Base-by-base conservation (phyloP, 2,329 filamentous ascomycete species). In the Sclerotinia borealis region DNA sequence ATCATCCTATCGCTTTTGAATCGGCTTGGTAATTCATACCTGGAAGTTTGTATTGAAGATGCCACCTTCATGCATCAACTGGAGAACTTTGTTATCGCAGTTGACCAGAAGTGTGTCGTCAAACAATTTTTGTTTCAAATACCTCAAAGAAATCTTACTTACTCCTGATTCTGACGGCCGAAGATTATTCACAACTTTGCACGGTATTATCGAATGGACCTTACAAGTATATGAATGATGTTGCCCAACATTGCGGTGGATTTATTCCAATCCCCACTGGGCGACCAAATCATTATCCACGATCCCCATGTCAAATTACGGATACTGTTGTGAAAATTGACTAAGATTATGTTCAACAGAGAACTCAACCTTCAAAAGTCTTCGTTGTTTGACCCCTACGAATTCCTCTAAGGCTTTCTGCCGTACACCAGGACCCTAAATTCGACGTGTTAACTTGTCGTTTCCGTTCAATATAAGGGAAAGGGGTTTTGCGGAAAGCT, bases 341-440 rank as follows among this genome's bases (percentile, higher is more conserved):
- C 45, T 15, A 15, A 48, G 15, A 48, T 41, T 39, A 22, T 17
- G 8, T 29, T n/a, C 3, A 19, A 41, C 4, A 19, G 15, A n/a
- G 13, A 55, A 39, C 11, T 41, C 13, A 27, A 41, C 10, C 19
- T 19, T 13, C 37, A 19, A 17, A 1, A 25, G 3, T 25, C 51
- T 19, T n/a, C n/a, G n/a, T n/a, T n/a, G n/a, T n/a, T 10, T 19
- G 11, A n/a, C 27, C 6, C n/a, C n/a, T 17, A 27, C 11, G 15
- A 49, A n/a, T 25, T 37, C 5, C 22, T 19, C 15, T 5, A 27
- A n/a, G 43, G 56, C 36, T 59, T 59, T 15, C 31, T 59, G 4
- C 56, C 56, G 25, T 59, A 59, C 11, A 59, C 56, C 7, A 59
- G 6, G 36, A 59, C 56, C n/a, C 56, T 59, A 10, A 25, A 29